Percentiles rank a stretch among this genome's conserved stretches.
Evolutionary conservation across 2,329 filamentous ascomycete species (phyloP).

Genomic region (Exophiala oligosperma): DNA sequence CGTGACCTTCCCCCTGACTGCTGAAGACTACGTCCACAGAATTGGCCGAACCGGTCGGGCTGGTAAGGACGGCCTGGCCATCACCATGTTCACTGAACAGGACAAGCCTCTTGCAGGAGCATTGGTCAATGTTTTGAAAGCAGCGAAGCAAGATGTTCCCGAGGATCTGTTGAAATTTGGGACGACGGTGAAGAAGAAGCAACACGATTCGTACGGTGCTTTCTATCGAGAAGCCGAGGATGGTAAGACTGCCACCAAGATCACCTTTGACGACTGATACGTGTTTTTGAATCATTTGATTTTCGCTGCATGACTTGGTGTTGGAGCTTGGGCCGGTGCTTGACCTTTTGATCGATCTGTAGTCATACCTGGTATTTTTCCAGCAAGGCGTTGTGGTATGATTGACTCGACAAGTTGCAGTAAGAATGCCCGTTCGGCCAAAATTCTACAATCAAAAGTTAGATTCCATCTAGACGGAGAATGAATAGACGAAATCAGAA

Average conservation of each 20-base stretch:
- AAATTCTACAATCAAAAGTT: constrained; percentile 10
- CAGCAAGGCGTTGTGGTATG: constrained; percentile 26
- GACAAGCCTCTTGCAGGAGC: constrained; percentile 90
- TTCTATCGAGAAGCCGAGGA: constrained; percentile 91
- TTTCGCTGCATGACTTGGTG: background rate
- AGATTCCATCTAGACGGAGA: background rate
- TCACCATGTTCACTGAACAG: constrained; percentile 92
- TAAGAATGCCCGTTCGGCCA: constrained; percentile 25
- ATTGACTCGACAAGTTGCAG: constrained; percentile 19
- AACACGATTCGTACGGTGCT: constrained; percentile 88
- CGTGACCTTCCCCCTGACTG: constrained; percentile 89
- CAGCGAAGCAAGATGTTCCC: constrained; percentile 87
- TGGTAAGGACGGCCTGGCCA: constrained; percentile 81
- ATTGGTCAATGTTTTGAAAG: constrained; percentile 91
- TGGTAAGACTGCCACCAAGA: constrained; percentile 84
- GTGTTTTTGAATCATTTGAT: background rate
- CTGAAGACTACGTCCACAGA: constrained; percentile 96
- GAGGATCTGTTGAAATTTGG: constrained; percentile 93
- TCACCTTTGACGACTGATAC: constrained; percentile 71
- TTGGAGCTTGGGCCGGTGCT: no score
- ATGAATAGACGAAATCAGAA: background rate
- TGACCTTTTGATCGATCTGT: background rate
- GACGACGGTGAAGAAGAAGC: constrained; percentile 98
- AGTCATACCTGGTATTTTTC: constrained; percentile 9
- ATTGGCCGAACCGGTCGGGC: constrained; percentile 95